Percentiles rank a stretch among this genome's conserved stretches.
phyloP scores from a whole-genome alignment of 495 filamentous ascomycete genomes.

The Lentithecium fluviatile region DNA sequence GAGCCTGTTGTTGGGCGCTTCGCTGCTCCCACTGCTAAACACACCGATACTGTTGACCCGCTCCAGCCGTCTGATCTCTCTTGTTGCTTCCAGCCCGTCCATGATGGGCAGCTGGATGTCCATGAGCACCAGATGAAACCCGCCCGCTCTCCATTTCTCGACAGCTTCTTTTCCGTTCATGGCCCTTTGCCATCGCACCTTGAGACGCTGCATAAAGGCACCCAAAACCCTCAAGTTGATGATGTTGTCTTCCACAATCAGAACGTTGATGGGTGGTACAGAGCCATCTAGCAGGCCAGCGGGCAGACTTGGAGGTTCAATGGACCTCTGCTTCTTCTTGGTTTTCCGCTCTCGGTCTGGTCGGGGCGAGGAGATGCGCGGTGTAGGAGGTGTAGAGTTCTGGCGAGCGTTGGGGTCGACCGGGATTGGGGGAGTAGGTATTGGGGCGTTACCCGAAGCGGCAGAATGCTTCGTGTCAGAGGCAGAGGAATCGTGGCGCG shows the following conservation, averaged over 20 bases:
- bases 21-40: constrained; percentile 50
- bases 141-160: constrained; percentile 85
- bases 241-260: constrained; percentile 98
- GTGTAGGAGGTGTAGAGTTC: constrained; percentile 58
- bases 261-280: constrained; percentile 93
- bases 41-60: constrained; percentile 86
- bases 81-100: constrained; percentile 94
- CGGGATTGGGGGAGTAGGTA: constrained; percentile 58
- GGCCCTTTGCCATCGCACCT: constrained; percentile 96
- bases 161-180: constrained; percentile 93
- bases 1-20: constrained; percentile 33
- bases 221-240: constrained; percentile 93
- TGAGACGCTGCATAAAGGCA: constrained; percentile 93
- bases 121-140: constrained; percentile 98
- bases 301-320: constrained; percentile 52
- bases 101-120: constrained; percentile 98
- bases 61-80: constrained; percentile 89
- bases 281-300: constrained; percentile 74
- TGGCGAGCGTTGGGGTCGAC: constrained; percentile 42
- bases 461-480: constrained; percentile 37
- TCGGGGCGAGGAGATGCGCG: constrained; percentile 61
- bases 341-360: constrained; percentile 43
- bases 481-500: constrained; percentile 40
- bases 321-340: constrained; percentile 50
- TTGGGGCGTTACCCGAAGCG: constrained; percentile 50